Evolutionary conservation across 768 basidiomycete species (phyloP).

Genomic region (Rubroboletus pulcherrimus): DNA sequence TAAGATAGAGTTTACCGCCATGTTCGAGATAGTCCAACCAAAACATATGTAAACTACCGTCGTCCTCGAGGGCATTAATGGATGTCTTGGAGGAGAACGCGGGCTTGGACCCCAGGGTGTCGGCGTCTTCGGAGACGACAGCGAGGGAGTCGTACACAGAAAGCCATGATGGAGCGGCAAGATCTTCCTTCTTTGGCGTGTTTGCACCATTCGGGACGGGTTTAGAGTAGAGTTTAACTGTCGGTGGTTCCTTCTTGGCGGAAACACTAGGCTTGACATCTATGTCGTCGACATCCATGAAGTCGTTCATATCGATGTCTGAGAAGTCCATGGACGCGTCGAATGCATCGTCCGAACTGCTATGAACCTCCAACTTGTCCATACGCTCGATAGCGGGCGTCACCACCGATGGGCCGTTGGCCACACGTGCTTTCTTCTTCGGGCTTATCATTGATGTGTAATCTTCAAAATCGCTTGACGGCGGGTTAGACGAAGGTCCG

Average conservation of each 20-base stretch:
- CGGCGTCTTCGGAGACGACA: constrained; percentile 59
- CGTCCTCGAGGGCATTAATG: constrained; percentile 67
- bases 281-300: constrained; percentile 58
- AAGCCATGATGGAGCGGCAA: constrained; percentile 60
- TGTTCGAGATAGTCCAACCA: constrained; percentile 95
- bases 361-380: constrained; percentile 55
- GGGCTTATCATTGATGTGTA: constrained; percentile 52
- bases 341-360: constrained; percentile 47
- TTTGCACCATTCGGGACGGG: background rate
- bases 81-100: constrained; percentile 38
- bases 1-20: constrained; percentile 80
- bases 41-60: constrained; percentile 86
- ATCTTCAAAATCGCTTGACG: constrained; percentile 56
- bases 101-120: constrained; percentile 47
- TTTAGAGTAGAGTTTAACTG: constrained; percentile 13
- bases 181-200: constrained; percentile 43
- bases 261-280: constrained; percentile 40
- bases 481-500: constrained; percentile 16
- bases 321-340: constrained; percentile 49
- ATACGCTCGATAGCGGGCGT: constrained; percentile 57
- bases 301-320: constrained; percentile 54
- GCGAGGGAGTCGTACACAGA: constrained; percentile 70
- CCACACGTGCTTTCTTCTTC: constrained; percentile 55
- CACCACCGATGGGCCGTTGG: constrained; percentile 39
- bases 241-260: constrained; percentile 18